phyloP scores from a whole-genome alignment of 768 basidiomycete species.

The Naganishia kalamii region DNA sequence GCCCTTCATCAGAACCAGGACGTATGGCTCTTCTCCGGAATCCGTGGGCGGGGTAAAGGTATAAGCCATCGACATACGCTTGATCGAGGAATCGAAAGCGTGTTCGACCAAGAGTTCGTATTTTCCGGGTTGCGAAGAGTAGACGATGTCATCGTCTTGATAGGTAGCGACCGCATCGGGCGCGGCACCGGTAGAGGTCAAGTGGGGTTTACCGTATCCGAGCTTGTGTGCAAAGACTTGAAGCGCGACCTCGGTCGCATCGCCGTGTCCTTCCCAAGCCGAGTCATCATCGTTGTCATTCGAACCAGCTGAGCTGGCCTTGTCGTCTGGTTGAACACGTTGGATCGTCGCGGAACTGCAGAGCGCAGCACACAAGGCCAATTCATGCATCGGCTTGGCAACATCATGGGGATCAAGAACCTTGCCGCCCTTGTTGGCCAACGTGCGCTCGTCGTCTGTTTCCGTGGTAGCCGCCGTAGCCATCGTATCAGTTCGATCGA shows the following conservation, averaged over 20 bases:
- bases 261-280: conserved; percentile 53
- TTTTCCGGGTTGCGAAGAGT: conserved; percentile 37
- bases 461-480: conserved; percentile 23
- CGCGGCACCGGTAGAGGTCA: conserved; percentile 33
- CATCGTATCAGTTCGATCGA: conserved; percentile 17
- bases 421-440: not conserved
- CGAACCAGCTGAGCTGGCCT: conserved; percentile 17
- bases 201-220: conserved; percentile 49
- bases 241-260: conserved; percentile 57
- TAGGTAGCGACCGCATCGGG: conserved; percentile 15
- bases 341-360: conserved; percentile 49
- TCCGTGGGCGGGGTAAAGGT: conserved; percentile 28
- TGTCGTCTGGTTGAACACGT: conserved; percentile 8
- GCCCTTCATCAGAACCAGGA: conserved; percentile 45
- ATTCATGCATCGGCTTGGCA: conserved; percentile 35
- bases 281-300: conserved; percentile 38
- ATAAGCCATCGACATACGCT: conserved; percentile 51
- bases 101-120: conserved; percentile 48
- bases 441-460: conserved; percentile 24
- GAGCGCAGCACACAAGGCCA: conserved; percentile 47
- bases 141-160: conserved; percentile 28
- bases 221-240: conserved; percentile 56
- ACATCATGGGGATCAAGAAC: conserved; percentile 41
- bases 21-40: conserved; percentile 24
- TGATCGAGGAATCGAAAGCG: conserved; percentile 55